Conservation (phyloP, 2,329 filamentous ascomycete genomes). For the Hypoxylon sp. region DNA sequence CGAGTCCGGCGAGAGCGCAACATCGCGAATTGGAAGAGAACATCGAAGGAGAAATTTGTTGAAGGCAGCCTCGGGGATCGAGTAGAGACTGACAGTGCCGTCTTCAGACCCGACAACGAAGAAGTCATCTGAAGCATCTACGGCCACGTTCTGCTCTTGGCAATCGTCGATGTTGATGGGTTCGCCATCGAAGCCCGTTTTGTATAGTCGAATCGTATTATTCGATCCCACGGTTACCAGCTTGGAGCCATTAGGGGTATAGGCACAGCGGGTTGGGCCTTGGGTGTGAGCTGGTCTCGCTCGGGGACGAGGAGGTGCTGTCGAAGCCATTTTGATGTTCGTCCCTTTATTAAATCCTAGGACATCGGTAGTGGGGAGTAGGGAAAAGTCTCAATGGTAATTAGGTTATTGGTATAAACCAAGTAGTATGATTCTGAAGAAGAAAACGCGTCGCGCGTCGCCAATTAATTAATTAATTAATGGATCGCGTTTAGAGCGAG, state of each 20-base stretch:
- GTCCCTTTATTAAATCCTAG: slow-evolving; percentile 8
- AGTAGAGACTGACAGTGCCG: slow-evolving; percentile 94
- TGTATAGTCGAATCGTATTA: slow-evolving; percentile 92
- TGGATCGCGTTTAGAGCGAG: slow-evolving; percentile 21
- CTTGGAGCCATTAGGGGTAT: slow-evolving; percentile 86
- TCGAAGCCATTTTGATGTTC: slow-evolving; percentile 48
- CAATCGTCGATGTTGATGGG: slow-evolving; percentile 92
- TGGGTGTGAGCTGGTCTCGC: slow-evolving; percentile 80
- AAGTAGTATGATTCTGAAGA: slow-evolving; percentile 1
- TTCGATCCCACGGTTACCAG: slow-evolving; percentile 93
- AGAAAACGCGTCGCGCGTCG: slow-evolving; percentile 34
- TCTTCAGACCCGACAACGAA: slow-evolving; percentile 93
- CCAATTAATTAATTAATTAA: slow-evolving; percentile 26
- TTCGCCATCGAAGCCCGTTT: slow-evolving; percentile 89
- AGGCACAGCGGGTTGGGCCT: slow-evolving; percentile 85
- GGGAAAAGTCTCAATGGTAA: no score
- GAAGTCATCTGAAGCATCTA: slow-evolving; percentile 79
- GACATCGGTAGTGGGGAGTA: slow-evolving; percentile 5
- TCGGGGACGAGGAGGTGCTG: slow-evolving; percentile 60
- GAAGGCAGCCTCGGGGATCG: slow-evolving; percentile 76
- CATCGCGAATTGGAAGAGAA: slow-evolving; percentile 85
- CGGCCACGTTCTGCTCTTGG: slow-evolving; percentile 82
- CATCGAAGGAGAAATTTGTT: slow-evolving; percentile 84
- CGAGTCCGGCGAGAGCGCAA: slow-evolving; percentile 81
- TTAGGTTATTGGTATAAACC: slow-evolving; percentile 12